Evolutionary conservation across 2,329 filamentous ascomycete genomes (phyloP), one percentile per base, ranked within the genome.

Genomic region (Ophiostoma ips): DNA sequence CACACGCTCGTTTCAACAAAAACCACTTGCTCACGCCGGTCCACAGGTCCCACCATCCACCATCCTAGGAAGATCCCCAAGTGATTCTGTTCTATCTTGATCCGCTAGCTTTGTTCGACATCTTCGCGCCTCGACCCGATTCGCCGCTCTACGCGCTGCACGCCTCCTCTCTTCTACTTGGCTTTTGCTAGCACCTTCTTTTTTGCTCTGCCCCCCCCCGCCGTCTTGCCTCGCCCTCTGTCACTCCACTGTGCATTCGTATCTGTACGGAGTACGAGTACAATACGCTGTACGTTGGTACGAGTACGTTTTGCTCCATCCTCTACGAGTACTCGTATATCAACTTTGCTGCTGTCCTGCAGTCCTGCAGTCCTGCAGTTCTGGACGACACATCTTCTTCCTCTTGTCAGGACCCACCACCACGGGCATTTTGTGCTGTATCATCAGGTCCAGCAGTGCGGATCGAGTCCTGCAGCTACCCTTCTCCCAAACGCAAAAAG

Each of bases 391-490:
- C n/a, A n/a, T n/a, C n/a, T n/a, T 41, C 58, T 61, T 60, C 59
- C 54, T 57, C 56, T 57, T 55, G 45, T 52, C 37, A 40, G 31
- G 47, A 41, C 40, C 52, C 43, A 50, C 53, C 58, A 52, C 55
- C 55, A 53, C 16, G 13, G 21, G 15, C 38, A 56, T 56, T 61
- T 58, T 58, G 59, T 55, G 58, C 46, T 60, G 60, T 59, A 63
- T 24, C 24, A 36, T 37, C 63, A 57, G 63, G 63, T 63, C 62
- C 58, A 62, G 59, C 60, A 59, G 58, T 55, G 58, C 21, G 37
- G 31, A 18, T 31, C 43, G 55, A 58, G 54, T 34, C 43, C 46
- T 41, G 40, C 36, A n/a, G 48, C 40, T 16, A 38, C 44, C 45
- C 37, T 21, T 44, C 21, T 46, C 37, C 50, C 41, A 21, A n/a